These are phyloP conservation scores for Aspergillus novoparasiticus DNA, from an alignment of 2,329 filamentous ascomycete species.

Conservation along the genomic window DNA sequence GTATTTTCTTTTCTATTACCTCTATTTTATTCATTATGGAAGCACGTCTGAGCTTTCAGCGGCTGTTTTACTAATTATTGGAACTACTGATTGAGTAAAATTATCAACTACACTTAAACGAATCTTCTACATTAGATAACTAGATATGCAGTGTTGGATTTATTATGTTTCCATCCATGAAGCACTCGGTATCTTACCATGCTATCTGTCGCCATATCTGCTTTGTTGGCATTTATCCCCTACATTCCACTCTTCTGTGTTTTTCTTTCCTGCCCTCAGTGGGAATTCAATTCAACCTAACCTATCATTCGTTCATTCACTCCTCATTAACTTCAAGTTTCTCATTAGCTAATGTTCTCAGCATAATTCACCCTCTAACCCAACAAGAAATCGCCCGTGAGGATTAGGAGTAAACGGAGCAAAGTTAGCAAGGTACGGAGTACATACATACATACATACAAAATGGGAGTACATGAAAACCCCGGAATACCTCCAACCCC, in stretches of 20 bases:
- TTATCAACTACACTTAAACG: not conserved
- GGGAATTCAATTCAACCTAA: not conserved
- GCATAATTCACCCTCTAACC: not conserved
- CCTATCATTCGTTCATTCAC: too few relatives aligned
- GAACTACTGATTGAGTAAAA: not conserved
- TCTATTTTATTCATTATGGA: not conserved
- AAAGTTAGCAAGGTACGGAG: not conserved
- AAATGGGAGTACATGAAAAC: too few relatives aligned
- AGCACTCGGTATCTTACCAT: not conserved
- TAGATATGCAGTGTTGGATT: not conserved
- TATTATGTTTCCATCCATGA: not conserved
- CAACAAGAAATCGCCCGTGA: not conserved
- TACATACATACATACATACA: too few relatives aligned
- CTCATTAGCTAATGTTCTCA: too few relatives aligned
- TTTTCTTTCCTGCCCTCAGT: not conserved
- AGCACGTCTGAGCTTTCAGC: not conserved
- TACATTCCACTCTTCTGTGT: not conserved
- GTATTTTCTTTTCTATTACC: not conserved
- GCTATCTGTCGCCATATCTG: not conserved
- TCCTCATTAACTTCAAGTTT: too few relatives aligned
- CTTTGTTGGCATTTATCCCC: not conserved
- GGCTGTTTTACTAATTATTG: not conserved
- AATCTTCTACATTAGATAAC: not conserved
- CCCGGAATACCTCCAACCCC: too few relatives aligned
- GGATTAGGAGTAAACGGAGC: not conserved